Evolutionary conservation across 306 rosid genomes (phyloP).

Genomic region (Alnus rubra): DNA sequence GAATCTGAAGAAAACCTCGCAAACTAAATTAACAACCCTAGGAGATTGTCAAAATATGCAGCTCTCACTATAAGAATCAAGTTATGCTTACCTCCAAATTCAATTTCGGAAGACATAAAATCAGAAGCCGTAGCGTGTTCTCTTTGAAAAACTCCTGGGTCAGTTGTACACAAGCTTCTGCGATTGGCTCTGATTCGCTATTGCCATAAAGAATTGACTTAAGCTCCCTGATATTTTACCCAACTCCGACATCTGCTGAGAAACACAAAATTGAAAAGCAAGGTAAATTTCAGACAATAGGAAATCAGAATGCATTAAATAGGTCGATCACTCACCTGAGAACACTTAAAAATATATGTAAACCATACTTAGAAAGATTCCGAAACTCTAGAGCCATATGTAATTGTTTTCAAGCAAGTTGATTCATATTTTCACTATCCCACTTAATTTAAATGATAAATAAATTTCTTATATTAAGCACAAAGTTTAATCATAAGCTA

Average conservation of each 20-base stretch:
- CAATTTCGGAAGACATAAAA: conserved; percentile 77
- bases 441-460: background rate
- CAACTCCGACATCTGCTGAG: conserved; percentile 69
- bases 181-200: conserved; percentile 91
- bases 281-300: conserved; percentile 18
- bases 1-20: background rate
- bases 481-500: background rate
- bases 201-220: conserved; percentile 87
- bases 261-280: conserved; percentile 31
- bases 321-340: background rate
- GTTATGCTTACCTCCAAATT: conserved; percentile 80
- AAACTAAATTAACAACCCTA: background rate
- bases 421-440: background rate
- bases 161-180: conserved; percentile 90
- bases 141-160: conserved; percentile 91
- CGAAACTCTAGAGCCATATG: background rate
- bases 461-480: background rate
- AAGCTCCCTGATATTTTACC: conserved; percentile 80
- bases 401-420: background rate
- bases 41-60: background rate
- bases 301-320: background rate
- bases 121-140: conserved; percentile 72
- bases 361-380: background rate
- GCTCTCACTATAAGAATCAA: conserved; percentile 1
- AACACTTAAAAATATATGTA: background rate